phyloP scores from a whole-genome alignment of 225 moss, liverwort and hornwort species.

The Pseudisothecium myosuroides region DNA sequence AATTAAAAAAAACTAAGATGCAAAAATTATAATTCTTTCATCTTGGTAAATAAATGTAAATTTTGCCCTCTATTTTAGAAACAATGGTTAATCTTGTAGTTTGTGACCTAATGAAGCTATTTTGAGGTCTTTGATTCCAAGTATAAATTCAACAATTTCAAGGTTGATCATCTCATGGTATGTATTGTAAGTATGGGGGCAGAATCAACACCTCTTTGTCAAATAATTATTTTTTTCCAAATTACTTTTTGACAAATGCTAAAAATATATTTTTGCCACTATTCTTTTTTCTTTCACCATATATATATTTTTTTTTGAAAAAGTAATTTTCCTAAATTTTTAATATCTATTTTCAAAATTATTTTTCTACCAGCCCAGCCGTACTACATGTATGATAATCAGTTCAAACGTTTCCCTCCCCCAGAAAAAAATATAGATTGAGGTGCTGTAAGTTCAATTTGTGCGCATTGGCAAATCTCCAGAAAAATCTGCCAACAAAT shows the following conservation, averaged over 20 bases:
- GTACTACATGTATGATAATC: no score
- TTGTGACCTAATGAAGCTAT: background rate
- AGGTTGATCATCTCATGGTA: background rate
- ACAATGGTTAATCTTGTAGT: background rate
- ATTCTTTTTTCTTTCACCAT: background rate
- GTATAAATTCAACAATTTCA: no score
- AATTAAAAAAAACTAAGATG: background rate
- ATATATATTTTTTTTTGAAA: background rate
- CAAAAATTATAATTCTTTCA: background rate
- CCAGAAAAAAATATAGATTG: no score
- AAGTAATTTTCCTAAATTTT: background rate
- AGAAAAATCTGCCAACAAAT: no score
- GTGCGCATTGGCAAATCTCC: no score
- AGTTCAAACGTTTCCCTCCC: no score
- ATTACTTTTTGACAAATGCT: background rate
- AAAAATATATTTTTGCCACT: background rate
- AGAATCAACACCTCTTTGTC: rapidly evolving
- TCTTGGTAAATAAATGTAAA: background rate
- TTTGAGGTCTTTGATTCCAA: background rate
- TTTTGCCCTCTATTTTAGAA: background rate
- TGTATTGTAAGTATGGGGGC: rapidly evolving
- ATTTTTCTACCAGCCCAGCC: background rate
- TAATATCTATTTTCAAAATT: no score
- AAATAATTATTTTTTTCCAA: background rate
- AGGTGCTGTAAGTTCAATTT: no score